Conservation (phyloP, 495 filamentous ascomycete genomes). For the Pyrenula massariospora region DNA sequence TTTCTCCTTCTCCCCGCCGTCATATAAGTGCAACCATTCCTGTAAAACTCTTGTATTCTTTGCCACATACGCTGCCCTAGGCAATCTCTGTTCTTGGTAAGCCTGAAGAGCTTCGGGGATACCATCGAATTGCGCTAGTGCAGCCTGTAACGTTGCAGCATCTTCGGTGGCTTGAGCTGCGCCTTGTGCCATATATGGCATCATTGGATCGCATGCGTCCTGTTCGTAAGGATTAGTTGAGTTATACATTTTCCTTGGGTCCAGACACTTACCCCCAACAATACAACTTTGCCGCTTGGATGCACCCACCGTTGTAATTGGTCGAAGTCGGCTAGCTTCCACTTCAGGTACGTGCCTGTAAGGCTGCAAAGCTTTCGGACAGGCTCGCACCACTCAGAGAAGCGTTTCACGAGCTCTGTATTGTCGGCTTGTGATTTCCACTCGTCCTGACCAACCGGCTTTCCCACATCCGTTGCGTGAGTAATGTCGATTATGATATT, state of each 20-base stretch:
- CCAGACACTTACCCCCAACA: constrained; percentile 22
- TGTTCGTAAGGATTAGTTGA: not conserved
- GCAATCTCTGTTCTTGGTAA: constrained; percentile 4
- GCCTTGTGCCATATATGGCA: constrained; percentile 54
- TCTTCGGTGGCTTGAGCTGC: constrained; percentile 45
- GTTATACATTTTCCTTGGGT: constrained; percentile 18
- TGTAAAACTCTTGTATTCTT: not conserved
- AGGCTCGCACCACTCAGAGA: constrained; percentile 40
- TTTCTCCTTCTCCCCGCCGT: not conserved
- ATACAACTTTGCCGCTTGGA: not conserved
- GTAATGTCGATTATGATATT: constrained; percentile 47
- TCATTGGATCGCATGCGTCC: constrained; percentile 56
- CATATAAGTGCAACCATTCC: not conserved
- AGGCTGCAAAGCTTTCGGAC: constrained; percentile 31
- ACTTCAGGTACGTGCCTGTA: constrained; percentile 35
- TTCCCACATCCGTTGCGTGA: constrained; percentile 27
- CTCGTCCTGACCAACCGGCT: constrained; percentile 10
- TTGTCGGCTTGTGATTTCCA: constrained; percentile 28
- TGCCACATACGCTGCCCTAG: constrained; percentile 2
- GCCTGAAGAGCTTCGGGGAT: constrained; percentile 2
- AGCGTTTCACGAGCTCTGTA: constrained; percentile 36
- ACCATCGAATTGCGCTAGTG: not conserved
- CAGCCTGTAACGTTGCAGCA: constrained; percentile 27
- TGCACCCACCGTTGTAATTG: not conserved
- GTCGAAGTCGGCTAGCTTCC: constrained; percentile 28